A percentile compares a stretch with the other conserved stretches of the same genome.
phyloP scores from a whole-genome alignment of 208 protist species.

The Acanthamoeba healyi region DNA sequence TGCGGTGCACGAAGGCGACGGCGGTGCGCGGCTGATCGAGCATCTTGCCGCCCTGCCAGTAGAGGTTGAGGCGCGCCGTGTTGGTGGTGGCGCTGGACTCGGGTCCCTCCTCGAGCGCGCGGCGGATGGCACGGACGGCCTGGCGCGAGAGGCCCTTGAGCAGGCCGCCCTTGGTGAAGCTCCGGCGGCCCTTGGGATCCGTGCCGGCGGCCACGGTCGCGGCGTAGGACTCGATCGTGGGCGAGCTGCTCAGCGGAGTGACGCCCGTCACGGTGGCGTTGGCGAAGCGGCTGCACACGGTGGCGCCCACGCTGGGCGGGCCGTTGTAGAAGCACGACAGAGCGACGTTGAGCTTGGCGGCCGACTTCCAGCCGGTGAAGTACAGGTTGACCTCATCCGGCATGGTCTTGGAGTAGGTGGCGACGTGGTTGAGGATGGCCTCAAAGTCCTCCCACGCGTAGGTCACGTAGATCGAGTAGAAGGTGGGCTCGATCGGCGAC shows the following conservation, averaged over 20 bases:
- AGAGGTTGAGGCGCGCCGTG: slow-evolving; percentile 76
- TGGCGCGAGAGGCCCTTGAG: background rate
- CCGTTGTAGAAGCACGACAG: slow-evolving; percentile 79
- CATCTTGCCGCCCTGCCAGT: slow-evolving; percentile 79
- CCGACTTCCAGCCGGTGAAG: slow-evolving; percentile 74
- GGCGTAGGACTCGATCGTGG: slow-evolving; percentile 28
- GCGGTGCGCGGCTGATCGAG: slow-evolving; percentile 24
- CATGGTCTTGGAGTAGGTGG: slow-evolving; percentile 72
- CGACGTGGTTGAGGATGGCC: slow-evolving; percentile 44
- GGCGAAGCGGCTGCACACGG: slow-evolving; percentile 48
- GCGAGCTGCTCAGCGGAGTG: background rate
- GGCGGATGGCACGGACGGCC: slow-evolving; percentile 18
- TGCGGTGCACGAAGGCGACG: slow-evolving; percentile 72
- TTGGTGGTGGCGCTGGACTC: slow-evolving; percentile 55
- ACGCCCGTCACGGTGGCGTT: slow-evolving; percentile 35
- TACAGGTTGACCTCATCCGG: slow-evolving; percentile 80
- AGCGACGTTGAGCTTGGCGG: slow-evolving; percentile 53
- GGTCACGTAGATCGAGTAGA: slow-evolving; percentile 72
- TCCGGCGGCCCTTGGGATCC: slow-evolving; percentile 76
- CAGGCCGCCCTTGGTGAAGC: slow-evolving; percentile 77
- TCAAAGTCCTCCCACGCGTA: slow-evolving; percentile 77
- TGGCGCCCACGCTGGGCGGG: background rate
- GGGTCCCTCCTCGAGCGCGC: slow-evolving; percentile 37
- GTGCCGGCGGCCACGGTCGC: slow-evolving; percentile 70
- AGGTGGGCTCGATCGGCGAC: slow-evolving; percentile 54